Percentiles rank a stretch among this genome's conserved stretches.
These are phyloP conservation scores for Murraya paniculata DNA, from an alignment of 345 rosid genomes.

Conservation along the genomic window DNA sequence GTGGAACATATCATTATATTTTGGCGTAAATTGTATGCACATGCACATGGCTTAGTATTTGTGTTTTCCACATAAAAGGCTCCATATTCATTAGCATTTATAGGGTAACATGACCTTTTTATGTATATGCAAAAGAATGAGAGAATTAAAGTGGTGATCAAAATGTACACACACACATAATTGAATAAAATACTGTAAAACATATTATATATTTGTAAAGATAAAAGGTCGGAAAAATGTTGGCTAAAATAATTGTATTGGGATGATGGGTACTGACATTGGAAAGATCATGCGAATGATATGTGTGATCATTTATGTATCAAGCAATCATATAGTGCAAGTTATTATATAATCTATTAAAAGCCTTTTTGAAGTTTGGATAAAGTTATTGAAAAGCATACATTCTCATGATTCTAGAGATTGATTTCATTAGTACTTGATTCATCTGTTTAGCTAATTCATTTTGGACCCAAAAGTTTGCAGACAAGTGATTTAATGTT, in stretches of 20 bases:
- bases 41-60: constrained; percentile 54
- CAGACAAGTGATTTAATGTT: no score
- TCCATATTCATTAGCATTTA: constrained; percentile 7
- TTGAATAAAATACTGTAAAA: background rate
- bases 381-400: constrained; percentile 23
- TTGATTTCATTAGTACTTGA: constrained; percentile 6
- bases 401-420: constrained; percentile 22
- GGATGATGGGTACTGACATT: constrained; percentile 34
- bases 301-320: constrained; percentile 22
- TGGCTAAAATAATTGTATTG: background rate
- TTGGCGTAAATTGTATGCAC: constrained; percentile 46
- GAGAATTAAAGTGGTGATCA: background rate
- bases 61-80: constrained; percentile 30
- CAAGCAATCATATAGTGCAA: constrained; percentile 33
- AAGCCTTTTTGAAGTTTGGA: constrained; percentile 28
- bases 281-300: constrained; percentile 28
- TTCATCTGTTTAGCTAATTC: no score
- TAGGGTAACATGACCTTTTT: constrained; percentile 40
- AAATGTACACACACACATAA: background rate
- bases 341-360: constrained; percentile 18
- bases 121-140: background rate
- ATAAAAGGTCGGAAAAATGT: background rate
- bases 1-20: constrained; percentile 44
- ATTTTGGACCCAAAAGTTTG: no score
- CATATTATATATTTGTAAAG: background rate